phyloP scores from a whole-genome alignment of 2,329 filamentous ascomycete genomes.

The Teratosphaeria pseudoeucalypti region DNA sequence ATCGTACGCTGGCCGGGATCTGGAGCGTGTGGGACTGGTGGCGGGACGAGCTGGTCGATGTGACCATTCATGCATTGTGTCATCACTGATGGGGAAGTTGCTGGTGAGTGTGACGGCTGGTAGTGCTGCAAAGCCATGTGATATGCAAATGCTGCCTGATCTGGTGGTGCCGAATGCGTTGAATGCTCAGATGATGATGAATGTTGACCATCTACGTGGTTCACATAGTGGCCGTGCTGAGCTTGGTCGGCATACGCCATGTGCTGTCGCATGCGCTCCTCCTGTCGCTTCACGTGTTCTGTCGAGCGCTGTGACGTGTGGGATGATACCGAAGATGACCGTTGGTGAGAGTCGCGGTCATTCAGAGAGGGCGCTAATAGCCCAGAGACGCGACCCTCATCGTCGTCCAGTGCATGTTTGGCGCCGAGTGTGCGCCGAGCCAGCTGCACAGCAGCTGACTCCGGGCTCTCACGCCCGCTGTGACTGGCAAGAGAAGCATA shows the following conservation, averaged over 20 bases:
- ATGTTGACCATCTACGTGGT: conserved; percentile 14
- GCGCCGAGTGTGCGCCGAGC: conserved; percentile 3
- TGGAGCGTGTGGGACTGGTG: conserved; percentile 21
- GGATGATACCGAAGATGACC: conserved; percentile 11
- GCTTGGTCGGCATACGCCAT: conserved; percentile 12
- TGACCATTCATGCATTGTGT: conserved; percentile 5
- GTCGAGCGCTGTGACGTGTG: conserved; percentile 7
- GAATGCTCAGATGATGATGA: conserved; percentile 19
- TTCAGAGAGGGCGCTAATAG: conserved; percentile 1
- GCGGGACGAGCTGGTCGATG: conserved; percentile 9
- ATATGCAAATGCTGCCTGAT: conserved; percentile 16
- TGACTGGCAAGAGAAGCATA: conserved; percentile 5
- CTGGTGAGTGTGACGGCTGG: conserved; percentile 12
- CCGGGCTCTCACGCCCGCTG: conserved; percentile 11
- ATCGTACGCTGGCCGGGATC: conserved; percentile 20
- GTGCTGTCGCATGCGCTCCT: conserved; percentile 16
- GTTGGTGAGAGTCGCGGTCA: conserved; percentile 6
- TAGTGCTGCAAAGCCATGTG: conserved; percentile 20
- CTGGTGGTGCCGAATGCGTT: conserved; percentile 13
- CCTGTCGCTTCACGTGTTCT: conserved; percentile 11
- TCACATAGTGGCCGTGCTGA: conserved; percentile 10
- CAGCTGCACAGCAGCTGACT: conserved; percentile 2
- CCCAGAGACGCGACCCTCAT: conserved; percentile 3
- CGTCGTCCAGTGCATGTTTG: conserved; percentile 6
- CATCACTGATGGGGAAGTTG: conserved; percentile 6